Base-by-base conservation (phyloP, 2,329 filamentous ascomycete species). In the Ilyonectria destructans region DNA sequence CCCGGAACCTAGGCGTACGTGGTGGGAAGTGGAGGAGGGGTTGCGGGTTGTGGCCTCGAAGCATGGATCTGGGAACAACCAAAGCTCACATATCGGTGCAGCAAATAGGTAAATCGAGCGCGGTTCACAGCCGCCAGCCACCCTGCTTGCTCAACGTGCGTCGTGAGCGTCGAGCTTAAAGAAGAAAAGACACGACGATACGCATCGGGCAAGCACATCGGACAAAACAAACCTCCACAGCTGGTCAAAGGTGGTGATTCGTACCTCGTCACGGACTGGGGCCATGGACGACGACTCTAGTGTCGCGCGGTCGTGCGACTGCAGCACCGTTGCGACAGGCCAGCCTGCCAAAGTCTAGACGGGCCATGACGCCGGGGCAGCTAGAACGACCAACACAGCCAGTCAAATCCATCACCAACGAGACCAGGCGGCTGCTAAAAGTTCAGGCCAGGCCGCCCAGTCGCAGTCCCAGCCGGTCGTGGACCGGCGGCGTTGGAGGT, bases 221-320 rank as follows among this genome's bases (percentile, higher is more conserved):
- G 21, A 19, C 23, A 62, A 64, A n/a, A 35, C 19, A 60, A 40
- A 40, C 21, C 48, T 57, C 58, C 45, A 26, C 49, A 21, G n/a
- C 15, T 33, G 33, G 43, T 37, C 29, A 51, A 19, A 58, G 66
- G 68, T 62, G 69, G 64, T 74, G 62, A 72, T 74, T 71, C 68
- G 68, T 75, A 56, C 70, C 58, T 72, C 58, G 56, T 67, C 71
- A 40, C 45, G 57, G 69, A 70, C 73, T 68, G 65, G 70, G 71
- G 65, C 66, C 58, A 55, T 48, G 40, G 54, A 58, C 64, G 62
- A 65, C 54, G 45, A n/a, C n/a, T 58, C 37, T 56, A 55, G 67
- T 69, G 71, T 68, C 70, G 69, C 69, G 73, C 70, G 71, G 71
- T 68, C 70, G 69, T 69, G 73, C 70, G 71, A 75, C 73, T 65